Base-by-base conservation (phyloP, 345 rosid genomes). In the Cochlearia excelsa region DNA sequence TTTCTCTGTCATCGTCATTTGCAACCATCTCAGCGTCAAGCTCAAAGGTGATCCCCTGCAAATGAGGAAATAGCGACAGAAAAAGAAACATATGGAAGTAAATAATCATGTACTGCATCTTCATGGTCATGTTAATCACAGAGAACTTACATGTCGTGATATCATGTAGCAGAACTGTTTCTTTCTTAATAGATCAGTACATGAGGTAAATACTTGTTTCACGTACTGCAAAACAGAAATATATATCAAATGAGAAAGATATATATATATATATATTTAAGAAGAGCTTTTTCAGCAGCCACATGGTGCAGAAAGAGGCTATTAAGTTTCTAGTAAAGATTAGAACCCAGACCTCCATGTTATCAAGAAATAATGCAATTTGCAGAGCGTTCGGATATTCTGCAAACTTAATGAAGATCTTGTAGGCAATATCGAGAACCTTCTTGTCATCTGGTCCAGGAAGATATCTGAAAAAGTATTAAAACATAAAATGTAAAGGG, bases 131-230 rank as follows among this genome's bases (percentile, higher is more conserved):
- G 40, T 4, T 37, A 37, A 4, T 37, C 40, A 6, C 2, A 37
- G n/a, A 37, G 59, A 26, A 80, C 96, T 81, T 79, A 89, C 99
- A 76, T 89, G 97, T 30, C 97, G 86, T 40, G 92, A 86, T 72
- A 93, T 75, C 54, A 93, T 85, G 71, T 85, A 94, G 72, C 88
- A 84, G 57, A 90, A 87, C 69, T 94, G 96, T 79, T 82, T 94
- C 90, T 82, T 94, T 59, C 51, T 77, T 44, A 79, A 69, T 55
- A 75, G 51, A 74, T 87, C 88, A 58, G 81, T 54, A 50, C 99
- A 90, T 47, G 88, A 82, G 37, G 75, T 77, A 64, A 89, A 94
- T 46, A 94, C 78, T 74, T 87, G 84, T 54, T 72, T 85, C 63
- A 90, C 84, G 57, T 82, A 76, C 99, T 90, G 90, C 70, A 76